phyloP scores from a whole-genome alignment of 352 stramenopile species.

The Phytopythium kandeliae region DNA sequence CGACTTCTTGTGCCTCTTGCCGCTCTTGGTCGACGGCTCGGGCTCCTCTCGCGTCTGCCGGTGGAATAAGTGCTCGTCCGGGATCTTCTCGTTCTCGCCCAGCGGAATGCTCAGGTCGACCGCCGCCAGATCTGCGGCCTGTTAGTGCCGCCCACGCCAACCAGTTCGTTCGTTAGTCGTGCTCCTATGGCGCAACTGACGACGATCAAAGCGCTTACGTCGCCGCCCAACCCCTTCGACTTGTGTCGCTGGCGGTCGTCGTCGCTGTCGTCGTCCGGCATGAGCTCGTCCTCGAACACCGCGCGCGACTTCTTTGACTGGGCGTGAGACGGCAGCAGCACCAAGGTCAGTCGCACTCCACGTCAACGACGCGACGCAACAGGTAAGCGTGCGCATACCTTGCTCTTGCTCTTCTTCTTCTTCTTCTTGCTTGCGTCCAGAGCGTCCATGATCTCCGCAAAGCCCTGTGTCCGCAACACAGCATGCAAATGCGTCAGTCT shows the following conservation, averaged over 20 bases:
- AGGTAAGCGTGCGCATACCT: slow-evolving; percentile 21
- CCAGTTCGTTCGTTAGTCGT: neutral
- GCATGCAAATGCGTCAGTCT: slow-evolving; percentile 5
- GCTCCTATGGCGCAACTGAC: too few relatives aligned
- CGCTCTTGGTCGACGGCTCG: slow-evolving; percentile 27
- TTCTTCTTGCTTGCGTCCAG: slow-evolving; percentile 51
- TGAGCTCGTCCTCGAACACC: slow-evolving; percentile 69
- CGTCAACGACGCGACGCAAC: neutral
- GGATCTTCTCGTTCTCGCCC: slow-evolving; percentile 68
- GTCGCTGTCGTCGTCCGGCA: slow-evolving; percentile 75
- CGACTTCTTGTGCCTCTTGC: slow-evolving; percentile 36
- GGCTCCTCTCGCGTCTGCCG: slow-evolving; percentile 33
- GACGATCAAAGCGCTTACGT: slow-evolving; percentile 2
- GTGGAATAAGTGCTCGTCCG: slow-evolving; percentile 78
- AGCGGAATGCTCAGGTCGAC: slow-evolving; percentile 78
- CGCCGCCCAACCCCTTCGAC: slow-evolving; percentile 22
- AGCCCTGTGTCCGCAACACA: slow-evolving; percentile 29
- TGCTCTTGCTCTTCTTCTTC: slow-evolving; percentile 65
- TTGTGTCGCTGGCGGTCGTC: slow-evolving; percentile 56
- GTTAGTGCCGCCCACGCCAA: slow-evolving; percentile 2
- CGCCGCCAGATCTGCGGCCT: slow-evolving; percentile 65
- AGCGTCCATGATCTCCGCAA: slow-evolving; percentile 80
- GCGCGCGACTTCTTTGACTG: slow-evolving; percentile 43
- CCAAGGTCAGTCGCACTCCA: neutral
- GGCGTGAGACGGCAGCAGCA: neutral